Conservation (phyloP, 768 basidiomycete genomes). For the Gloeophyllum trabeum region DNA sequence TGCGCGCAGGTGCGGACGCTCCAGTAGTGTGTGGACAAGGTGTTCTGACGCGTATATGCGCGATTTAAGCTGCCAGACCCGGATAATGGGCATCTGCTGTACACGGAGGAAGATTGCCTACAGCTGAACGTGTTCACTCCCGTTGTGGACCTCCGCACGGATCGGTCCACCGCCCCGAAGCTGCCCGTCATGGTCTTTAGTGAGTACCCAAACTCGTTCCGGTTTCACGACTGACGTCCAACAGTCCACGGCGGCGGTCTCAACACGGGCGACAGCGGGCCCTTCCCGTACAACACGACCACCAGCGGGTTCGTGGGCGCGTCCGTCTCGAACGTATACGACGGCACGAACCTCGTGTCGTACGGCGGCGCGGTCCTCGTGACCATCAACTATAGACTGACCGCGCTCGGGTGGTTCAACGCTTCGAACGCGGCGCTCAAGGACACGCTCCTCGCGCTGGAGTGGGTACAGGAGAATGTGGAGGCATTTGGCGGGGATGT, state of each 20-base stretch:
- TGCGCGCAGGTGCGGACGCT: slow-evolving; percentile 10
- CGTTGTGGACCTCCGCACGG: neutral
- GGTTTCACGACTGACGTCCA: too few relatives aligned
- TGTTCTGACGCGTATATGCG: neutral
- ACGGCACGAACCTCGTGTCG: slow-evolving; percentile 15
- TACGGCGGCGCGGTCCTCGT: slow-evolving; percentile 15
- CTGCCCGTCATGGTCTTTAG: slow-evolving; percentile 12
- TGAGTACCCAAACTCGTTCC: neutral
- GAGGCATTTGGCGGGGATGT: slow-evolving; percentile 1
- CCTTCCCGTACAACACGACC: slow-evolving; percentile 13
- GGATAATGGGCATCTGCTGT: slow-evolving; percentile 6
- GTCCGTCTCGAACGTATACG: slow-evolving; percentile 11
- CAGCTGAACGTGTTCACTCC: slow-evolving; percentile 12
- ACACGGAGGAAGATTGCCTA: slow-evolving; percentile 11
- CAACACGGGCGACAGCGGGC: slow-evolving; percentile 9
- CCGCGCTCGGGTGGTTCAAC: slow-evolving; percentile 14
- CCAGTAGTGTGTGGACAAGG: too few relatives aligned
- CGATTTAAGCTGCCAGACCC: slow-evolving; percentile 10
- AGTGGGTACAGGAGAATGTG: neutral
- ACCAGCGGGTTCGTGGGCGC: slow-evolving; percentile 11
- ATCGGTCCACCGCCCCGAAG: slow-evolving; percentile 1
- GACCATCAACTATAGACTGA: slow-evolving; percentile 14
- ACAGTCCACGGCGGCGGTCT: slow-evolving; percentile 13
- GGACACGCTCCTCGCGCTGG: neutral
- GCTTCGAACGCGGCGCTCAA: slow-evolving; percentile 10